Evolutionary conservation across 2,329 filamentous ascomycete genomes (phyloP), one percentile per base, ranked within the genome.

Genomic region (Fusarium burgessii): DNA sequence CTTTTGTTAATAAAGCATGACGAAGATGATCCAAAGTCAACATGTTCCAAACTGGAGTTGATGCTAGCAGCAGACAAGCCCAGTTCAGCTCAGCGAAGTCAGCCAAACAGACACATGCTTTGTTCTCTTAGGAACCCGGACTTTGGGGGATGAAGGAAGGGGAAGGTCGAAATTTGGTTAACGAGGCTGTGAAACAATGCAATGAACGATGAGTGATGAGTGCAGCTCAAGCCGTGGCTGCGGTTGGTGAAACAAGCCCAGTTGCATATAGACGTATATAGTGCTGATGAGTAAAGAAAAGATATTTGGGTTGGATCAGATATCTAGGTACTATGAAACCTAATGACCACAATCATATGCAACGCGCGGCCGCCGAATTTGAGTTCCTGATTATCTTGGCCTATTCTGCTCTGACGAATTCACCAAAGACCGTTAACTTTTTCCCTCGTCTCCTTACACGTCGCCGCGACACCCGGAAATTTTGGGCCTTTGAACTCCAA

Each of bases 191-290:
- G 60, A 49, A 66, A 62, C 65, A 66, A 58, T 55, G 66, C 62
- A 55, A 55, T 47, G 20, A 38, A 33, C 25, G 58, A 62, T 64
- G 51, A 32, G 17, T 41, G 57, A 58, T 49, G 61, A 54, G 27
- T 62, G 61, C 61, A 61, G 67, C 55, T 62, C 60, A 56, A 66
- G 61, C 32, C 55, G 64, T 64, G 64, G 59, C 52, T 71, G 42
- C 56, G 51, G 64, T 58, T 62, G 52, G 69, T 72, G 65, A 66
- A 70, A 72, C 69, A 72, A 62, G 54, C 65, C 65, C 40, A 32
- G 58, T 72, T 49, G 38, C 40, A 58, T 38, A 36, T 25, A 43
- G n/a, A 33, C 36, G 46, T 49, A 45, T 36, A 47, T 17, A 51
- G 18, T 45, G 47, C 8, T 38, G 32, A 36, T 38, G 32, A 51